These are phyloP conservation scores for Pythium angustatum DNA, from an alignment of 352 stramenopile species.

Conservation along the genomic window DNA sequence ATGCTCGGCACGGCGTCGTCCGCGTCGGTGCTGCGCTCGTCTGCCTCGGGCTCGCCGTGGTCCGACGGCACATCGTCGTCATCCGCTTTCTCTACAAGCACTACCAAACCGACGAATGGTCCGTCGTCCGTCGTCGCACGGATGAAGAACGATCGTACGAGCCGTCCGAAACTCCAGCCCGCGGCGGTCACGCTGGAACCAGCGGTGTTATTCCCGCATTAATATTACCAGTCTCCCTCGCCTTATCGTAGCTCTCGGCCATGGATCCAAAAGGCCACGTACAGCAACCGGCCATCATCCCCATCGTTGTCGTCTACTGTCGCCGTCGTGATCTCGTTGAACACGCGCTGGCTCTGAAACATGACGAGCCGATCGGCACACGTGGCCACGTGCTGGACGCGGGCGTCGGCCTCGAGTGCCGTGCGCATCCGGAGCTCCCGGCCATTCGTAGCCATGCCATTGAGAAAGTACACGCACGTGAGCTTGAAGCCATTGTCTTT, in stretches of 20 bases:
- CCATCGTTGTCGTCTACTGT: slow-evolving; percentile 22
- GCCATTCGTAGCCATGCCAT: background rate
- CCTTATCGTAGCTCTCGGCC: slow-evolving; percentile 44
- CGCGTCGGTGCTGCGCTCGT: slow-evolving; percentile 18
- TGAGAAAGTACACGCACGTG: slow-evolving; percentile 72
- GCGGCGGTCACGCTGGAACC: slow-evolving; percentile 34
- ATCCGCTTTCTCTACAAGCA: no score
- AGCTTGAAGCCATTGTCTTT: slow-evolving; percentile 83
- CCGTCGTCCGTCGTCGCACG: slow-evolving; percentile 8
- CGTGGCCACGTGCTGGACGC: slow-evolving; percentile 36
- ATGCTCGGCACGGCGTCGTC: slow-evolving; percentile 31
- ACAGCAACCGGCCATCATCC: slow-evolving; percentile 48
- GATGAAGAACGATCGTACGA: slow-evolving; percentile 13
- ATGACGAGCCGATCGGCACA: slow-evolving; percentile 59
- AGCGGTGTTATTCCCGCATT: slow-evolving; percentile 12
- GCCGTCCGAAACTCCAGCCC: slow-evolving; percentile 30
- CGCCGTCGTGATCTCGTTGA: slow-evolving; percentile 60
- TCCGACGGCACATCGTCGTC: no score
- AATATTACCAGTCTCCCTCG: background rate
- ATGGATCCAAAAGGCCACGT: slow-evolving; percentile 83
- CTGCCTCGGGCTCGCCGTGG: slow-evolving; percentile 7
- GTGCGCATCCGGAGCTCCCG: slow-evolving; percentile 38
- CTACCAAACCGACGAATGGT: no score
- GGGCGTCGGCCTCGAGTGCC: slow-evolving; percentile 29
- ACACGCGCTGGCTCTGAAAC: slow-evolving; percentile 66